Evolutionary conservation across 805 yeast species (phyloP), one percentile per base, ranked within the genome.

Genomic region (Hanseniaspora singularis): DNA sequence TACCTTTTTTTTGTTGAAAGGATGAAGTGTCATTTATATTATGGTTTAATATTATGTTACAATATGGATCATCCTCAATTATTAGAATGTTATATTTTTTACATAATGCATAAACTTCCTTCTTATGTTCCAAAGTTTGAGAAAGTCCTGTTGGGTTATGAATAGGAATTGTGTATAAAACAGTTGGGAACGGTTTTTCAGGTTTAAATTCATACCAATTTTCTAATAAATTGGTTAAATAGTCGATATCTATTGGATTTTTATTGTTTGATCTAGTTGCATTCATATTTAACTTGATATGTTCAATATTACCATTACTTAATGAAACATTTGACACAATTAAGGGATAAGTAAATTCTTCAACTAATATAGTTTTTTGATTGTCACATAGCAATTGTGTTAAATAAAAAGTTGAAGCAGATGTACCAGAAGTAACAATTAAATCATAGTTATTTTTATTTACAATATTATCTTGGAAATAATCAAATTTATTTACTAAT

Each of bases 31-130:
- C 64, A 44, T 59, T 56, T 14, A 51, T 52, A 26, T 59, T 60
- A 6, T 66, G 60, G 4, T 74, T 71, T 53, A 75, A 64, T 31
- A 69, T 64, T 51, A 77, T 63, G 57, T 77, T 76, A 1, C 81
- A 80, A 56, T 78, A 79, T 2, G 85, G 84, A 61, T 78, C 83
- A 58, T 79, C 86, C 55, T 79, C 86, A 38, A 78, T 64, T 48
- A 79, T 77, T 19, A 71, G 61, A 50, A 79, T 71, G 57, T 77
- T 76, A 57, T 76, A 68, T 52, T 67, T 65, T 50, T 65, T 72
- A 6, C 81, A 78, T 45, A 78, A 55, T 1, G 61, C 65, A 51
- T 72, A 74, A 31, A 79, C 68, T 55, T 65, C 62, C 38, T 62
- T 59, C 49, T 80, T 68, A 50, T 70, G 68, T 40, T 69, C 77